Base-by-base conservation (phyloP, 495 filamentous ascomycete species). In the Astrocystis sublimbata region DNA sequence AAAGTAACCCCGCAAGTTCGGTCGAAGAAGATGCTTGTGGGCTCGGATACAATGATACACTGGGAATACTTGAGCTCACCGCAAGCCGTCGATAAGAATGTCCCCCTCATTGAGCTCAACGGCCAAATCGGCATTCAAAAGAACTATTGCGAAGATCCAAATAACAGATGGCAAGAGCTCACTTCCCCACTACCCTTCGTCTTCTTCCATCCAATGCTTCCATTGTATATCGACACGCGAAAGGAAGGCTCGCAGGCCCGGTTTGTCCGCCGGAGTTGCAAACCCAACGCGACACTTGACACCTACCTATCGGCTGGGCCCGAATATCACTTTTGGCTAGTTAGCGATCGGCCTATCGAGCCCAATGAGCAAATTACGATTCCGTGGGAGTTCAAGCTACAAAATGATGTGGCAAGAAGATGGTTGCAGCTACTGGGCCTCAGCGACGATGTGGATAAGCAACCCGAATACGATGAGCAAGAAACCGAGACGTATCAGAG, bases 191-290 rank as follows among this genome's bases (percentile, higher is more conserved):
- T 92, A 36, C 90, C 90, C 6, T 92, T 92, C 63, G 89, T 96
- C 31, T 88, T 92, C 68, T 93, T 94, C 73, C 90, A 91, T 67
- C 88, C 88, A 6, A 81, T 84, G 47, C 83, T 93, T 17, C 90
- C 93, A 0, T 82, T 98, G 13, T 96, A 92, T 76, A 92, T 98
- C 63, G 94, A 98, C 73, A 91, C 91, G 4, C 85, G 94, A 30
- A 82, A 81, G 61, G 90, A 93, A 77, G 94, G 93, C 13, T 96
- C 89, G 15, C 78, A 85, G 15, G 86, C 92, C 49, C 89, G 94
- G 30, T 97, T 92, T 70, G 84, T 92, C 19, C 85, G 94, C 36
- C 84, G 93, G 50, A 97, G 94, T 67, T 98, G 94, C 73, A 85
- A 81, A 51, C 90, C 94, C 2, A 98, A 97, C 68, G 81, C 92